Conservation (phyloP, 2,329 filamentous ascomycete genomes). For the Alternaria brassicae region DNA sequence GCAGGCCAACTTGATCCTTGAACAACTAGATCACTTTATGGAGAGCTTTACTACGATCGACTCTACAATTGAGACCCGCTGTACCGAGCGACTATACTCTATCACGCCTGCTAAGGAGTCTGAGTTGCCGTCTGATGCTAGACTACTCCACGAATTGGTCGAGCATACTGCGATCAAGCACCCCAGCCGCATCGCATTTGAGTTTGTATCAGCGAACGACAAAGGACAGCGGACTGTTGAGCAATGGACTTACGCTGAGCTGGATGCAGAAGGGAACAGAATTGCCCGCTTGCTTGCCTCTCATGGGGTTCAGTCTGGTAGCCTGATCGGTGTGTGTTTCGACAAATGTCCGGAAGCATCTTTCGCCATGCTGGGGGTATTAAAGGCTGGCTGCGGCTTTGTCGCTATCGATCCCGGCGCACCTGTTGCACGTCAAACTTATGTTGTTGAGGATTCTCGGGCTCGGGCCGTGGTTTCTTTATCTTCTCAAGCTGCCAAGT, state of each 20-base stretch:
- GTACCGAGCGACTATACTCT: slow-evolving; percentile 62
- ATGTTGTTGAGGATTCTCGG: slow-evolving; percentile 77
- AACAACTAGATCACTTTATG: slow-evolving; percentile 76
- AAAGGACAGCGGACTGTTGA: slow-evolving; percentile 55
- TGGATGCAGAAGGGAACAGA: slow-evolving; percentile 74
- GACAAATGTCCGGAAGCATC: slow-evolving; percentile 86
- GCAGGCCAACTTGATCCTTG: slow-evolving; percentile 71
- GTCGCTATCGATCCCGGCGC: slow-evolving; percentile 80
- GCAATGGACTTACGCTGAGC: slow-evolving; percentile 76
- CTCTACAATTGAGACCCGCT: slow-evolving; percentile 51
- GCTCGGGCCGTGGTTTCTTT: slow-evolving; percentile 70
- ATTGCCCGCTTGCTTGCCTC: slow-evolving; percentile 70
- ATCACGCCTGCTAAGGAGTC: slow-evolving; percentile 67
- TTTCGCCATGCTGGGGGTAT: slow-evolving; percentile 79
- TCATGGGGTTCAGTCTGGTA: slow-evolving; percentile 61
- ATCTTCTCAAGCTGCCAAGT: slow-evolving; percentile 51
- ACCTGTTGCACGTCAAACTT: slow-evolving; percentile 74
- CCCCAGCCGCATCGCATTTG: slow-evolving; percentile 72
- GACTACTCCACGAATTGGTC: slow-evolving; percentile 78
- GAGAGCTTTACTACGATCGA: slow-evolving; percentile 55
- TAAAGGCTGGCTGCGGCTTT: slow-evolving; percentile 84
- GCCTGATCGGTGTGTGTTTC: slow-evolving; percentile 78
- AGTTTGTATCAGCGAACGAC: slow-evolving; percentile 71
- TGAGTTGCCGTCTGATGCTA: slow-evolving; percentile 64
- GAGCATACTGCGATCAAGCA: slow-evolving; percentile 65